Evolutionary conservation across 345 rosid genomes (phyloP), one percentile per base, ranked within the genome.

Genomic region (Raphanus sativus): DNA sequence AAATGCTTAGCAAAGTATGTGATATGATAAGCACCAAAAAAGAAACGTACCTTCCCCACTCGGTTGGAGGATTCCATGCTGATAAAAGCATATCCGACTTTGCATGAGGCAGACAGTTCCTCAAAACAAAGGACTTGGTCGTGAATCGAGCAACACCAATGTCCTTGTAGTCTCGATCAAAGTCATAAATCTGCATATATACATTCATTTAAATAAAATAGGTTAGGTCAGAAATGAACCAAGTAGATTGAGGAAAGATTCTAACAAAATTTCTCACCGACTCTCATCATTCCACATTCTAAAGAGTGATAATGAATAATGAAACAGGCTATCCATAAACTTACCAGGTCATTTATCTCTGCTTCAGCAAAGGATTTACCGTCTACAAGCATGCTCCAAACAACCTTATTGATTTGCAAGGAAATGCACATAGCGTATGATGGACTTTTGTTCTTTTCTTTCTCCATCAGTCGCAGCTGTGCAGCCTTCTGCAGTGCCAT

Each of bases 341-440:
- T 81, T 78, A 95, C 99, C 98, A 95, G 84, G 86, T 95, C 98
- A 87, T 89, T 95, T 82, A 95, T 95, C 90, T 95, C 98, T 61
- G 98, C 96, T 84, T 95, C 99, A 16, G 99, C 99, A 88, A 95
- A 92, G 70, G 98, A 79, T 91, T 95, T 95, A 59, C 97, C 97
- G 83, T 95, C 99, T 68, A 91, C 81, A 76, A 95, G 96, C 99
- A 95, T 95, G 83, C 87, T 87, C 99, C 99, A 95, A 62, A 92
- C 98, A 52, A 95, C 94, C 81, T 91, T 91, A 60, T 84, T 83
- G 59, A 92, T 95, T 86, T 91, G 90, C 84, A 95, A 82, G 45
- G 98, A 91, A 75, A 95, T 89, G 52, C 94, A 96, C 99, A 95
- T 95, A 58, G 99, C 99, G 86, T 84, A 92, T 17, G 99, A 95